Conservation (phyloP, 2,329 filamentous ascomycete species). For the Epichloe brachyelytri region DNA sequence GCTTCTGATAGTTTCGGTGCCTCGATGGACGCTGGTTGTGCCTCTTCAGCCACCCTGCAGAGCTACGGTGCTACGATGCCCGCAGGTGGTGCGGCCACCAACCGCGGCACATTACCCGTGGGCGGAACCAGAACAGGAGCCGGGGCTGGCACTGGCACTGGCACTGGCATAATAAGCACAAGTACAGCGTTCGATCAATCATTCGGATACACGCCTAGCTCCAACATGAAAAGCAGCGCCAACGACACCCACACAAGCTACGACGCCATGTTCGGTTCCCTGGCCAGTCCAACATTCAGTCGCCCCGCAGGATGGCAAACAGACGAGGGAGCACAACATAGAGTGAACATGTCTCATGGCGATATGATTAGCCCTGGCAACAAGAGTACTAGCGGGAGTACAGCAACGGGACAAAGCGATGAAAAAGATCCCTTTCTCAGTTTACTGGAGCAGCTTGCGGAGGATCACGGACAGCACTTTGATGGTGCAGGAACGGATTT, state of each 20-base stretch:
- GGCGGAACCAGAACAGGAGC: not conserved
- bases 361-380: constrained; percentile 28
- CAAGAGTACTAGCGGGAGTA: constrained; percentile 37
- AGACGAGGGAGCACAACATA: constrained; percentile 19
- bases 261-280: constrained; percentile 47
- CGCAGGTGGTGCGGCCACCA: not conserved
- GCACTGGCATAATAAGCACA: not conserved
- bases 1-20: not conserved
- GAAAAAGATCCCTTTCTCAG: constrained; percentile 76
- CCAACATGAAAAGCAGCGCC: not conserved
- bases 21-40: not conserved
- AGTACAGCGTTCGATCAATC: constrained; percentile 9
- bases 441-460: constrained; percentile 67
- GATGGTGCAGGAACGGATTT: constrained; percentile 58
- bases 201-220: constrained; percentile 24
- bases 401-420: constrained; percentile 34
- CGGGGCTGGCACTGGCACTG: no score
- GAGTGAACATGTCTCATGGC: constrained; percentile 10
- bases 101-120: constrained; percentile 1
- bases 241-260: constrained; percentile 17
- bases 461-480: constrained; percentile 51
- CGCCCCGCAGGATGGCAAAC: constrained; percentile 39
- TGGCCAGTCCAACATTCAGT: constrained; percentile 40
- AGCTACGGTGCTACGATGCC: constrained; percentile 12
- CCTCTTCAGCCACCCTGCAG: constrained; percentile 3